phyloP scores from a whole-genome alignment of 1,284 basidiomycete genomes.

The Microbotryum intermedium region DNA sequence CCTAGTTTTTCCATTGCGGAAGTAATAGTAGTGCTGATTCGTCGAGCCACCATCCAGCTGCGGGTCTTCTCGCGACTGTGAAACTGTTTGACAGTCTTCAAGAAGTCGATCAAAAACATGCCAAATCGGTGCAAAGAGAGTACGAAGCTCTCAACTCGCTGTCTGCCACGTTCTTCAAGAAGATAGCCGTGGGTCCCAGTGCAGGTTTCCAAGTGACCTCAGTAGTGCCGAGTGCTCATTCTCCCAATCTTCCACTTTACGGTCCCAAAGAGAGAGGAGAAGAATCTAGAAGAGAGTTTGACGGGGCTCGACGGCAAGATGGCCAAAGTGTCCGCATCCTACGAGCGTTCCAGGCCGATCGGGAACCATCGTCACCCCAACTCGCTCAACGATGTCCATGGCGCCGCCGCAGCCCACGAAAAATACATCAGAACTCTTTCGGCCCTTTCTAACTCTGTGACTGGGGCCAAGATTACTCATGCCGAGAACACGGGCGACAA shows the following conservation, averaged over 20 bases:
- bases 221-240: no score
- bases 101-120: slow-evolving; percentile 10
- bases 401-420: not conserved
- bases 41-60: not conserved
- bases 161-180: slow-evolving; percentile 8
- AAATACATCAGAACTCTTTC: slow-evolving; percentile 16
- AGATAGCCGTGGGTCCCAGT: slow-evolving; percentile 6
- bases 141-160: slow-evolving; percentile 20
- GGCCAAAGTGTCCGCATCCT: slow-evolving; percentile 12
- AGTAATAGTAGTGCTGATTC: no score
- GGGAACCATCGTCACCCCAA: not conserved
- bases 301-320: slow-evolving; percentile 14
- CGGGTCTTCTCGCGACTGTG: slow-evolving; percentile 1
- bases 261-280: slow-evolving; percentile 23
- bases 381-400: not conserved
- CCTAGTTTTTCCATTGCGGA: no score
- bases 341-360: slow-evolving; percentile 1
- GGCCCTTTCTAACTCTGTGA: slow-evolving; percentile 2
- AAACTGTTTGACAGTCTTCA: slow-evolving; percentile 6
- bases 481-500: slow-evolving; percentile 2
- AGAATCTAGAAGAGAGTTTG: slow-evolving; percentile 14
- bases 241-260: not conserved
- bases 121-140: slow-evolving; percentile 13
- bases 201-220: not conserved
- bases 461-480: not conserved